Base-by-base conservation (phyloP, 768 basidiomycete species). In the Podaxis sp. region DNA sequence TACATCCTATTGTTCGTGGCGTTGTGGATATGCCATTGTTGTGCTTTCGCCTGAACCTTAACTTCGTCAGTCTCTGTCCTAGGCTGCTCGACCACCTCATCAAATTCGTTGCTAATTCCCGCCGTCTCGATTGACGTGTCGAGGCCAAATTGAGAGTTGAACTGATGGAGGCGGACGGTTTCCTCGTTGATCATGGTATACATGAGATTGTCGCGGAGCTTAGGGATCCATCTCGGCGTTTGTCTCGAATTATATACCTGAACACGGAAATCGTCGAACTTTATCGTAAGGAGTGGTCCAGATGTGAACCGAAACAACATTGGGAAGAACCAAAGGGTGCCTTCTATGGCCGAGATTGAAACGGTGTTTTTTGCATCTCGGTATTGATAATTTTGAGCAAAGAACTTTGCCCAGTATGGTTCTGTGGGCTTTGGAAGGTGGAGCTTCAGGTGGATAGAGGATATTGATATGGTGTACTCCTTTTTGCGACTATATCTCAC, bases 291-390 rank as follows among this genome's bases (percentile, higher is more conserved):
- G 50, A 52, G 25, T n/a, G 47, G 46, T 11, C 56, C 46, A 3
- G 46, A 44, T 4, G 56, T 57, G 56, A 57, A 57, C 21, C 46
- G 14, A 37, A 57, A 57, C 16, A 57, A 27, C 46, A 38, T 25
- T 3, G 56, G 46, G 47, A 48, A 48, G 46, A 57, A 48, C 56
- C 56, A 57, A 4, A 48, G 47, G 28, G 47, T 56, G 46, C n/a
- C 36, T 16, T 57, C 32, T 14, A 37, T 37, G n/a, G 28, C 21
- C 10, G 56, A 1, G 5, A 57, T 38, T 50, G 46, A 32, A n/a
- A 57, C 56, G 3, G 6, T 35, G 18, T 42, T 47, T 18, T 23
- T 57, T n/a, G 25, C 14, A 44, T 56, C 55, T 28, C 40, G 40
- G 27, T 56, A 56, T 13, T 56, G 27, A 44, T 46, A 56, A 44